A percentile compares a stretch with the other conserved stretches of the same genome.
These are phyloP conservation scores for Jackrogersella minutella DNA, from an alignment of 495 filamentous ascomycete species.

Conservation along the genomic window DNA sequence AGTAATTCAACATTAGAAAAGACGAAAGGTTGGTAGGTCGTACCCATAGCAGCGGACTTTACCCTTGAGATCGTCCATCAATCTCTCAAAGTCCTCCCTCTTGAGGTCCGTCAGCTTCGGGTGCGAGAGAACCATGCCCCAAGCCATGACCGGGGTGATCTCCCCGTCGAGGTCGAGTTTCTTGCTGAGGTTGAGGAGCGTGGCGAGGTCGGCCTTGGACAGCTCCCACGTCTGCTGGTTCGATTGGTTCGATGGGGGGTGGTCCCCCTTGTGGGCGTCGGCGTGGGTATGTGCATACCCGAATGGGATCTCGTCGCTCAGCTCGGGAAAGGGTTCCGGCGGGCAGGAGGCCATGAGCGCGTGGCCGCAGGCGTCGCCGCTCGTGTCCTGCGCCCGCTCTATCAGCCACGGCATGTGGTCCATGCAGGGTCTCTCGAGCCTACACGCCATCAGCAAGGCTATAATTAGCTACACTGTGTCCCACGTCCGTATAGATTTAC, in stretches of 20 bases:
- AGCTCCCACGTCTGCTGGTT: conserved; percentile 71
- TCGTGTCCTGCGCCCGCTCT: conserved; percentile 63
- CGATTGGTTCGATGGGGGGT: conserved; percentile 52
- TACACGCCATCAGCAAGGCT: conserved; percentile 53
- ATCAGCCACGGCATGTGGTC: conserved; percentile 86
- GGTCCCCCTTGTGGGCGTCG: conserved; percentile 52
- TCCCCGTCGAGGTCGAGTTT: conserved; percentile 88
- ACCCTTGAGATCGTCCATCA: conserved; percentile 74
- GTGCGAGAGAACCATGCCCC: conserved; percentile 80
- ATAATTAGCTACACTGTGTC: conserved; percentile 46
- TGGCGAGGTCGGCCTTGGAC: conserved; percentile 74
- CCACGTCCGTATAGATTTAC: conserved; percentile 26
- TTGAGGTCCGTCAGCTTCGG: conserved; percentile 70
- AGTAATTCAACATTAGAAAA: neutral
- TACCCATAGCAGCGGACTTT: conserved; percentile 96
- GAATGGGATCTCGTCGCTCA: conserved; percentile 59
- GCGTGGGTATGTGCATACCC: conserved; percentile 49
- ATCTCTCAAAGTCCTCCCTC: conserved; percentile 71
- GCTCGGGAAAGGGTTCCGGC: conserved; percentile 62
- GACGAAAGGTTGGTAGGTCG: conserved; percentile 50
- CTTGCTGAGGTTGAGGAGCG: conserved; percentile 83
- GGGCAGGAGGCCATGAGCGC: conserved; percentile 91
- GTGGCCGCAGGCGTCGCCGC: conserved; percentile 72
- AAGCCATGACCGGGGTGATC: conserved; percentile 96
- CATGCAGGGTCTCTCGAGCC: conserved; percentile 94